Evolutionary conservation across 768 basidiomycete species (phyloP).

Genomic region (Gautieria morchelliformis): DNA sequence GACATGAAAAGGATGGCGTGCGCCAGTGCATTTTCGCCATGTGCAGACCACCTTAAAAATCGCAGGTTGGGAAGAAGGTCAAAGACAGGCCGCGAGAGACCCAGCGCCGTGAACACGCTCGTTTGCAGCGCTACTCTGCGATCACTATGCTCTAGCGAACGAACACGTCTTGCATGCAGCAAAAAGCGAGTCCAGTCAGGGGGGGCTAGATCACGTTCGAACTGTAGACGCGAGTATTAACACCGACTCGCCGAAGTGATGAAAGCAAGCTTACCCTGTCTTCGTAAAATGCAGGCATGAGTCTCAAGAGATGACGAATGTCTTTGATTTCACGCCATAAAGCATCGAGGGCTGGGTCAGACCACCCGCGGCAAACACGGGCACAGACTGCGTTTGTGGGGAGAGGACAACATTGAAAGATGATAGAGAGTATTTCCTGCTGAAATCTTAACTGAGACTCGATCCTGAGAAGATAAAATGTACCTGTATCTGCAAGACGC

Average conservation of each 20-base stretch:
- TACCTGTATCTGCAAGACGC: conserved; percentile 9
- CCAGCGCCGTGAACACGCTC: conserved; percentile 5
- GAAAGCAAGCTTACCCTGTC: neutral
- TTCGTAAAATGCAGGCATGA: conserved; percentile 37
- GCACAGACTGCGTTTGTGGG: conserved; percentile 36
- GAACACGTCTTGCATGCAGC: conserved; percentile 42
- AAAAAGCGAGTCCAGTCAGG: conserved; percentile 48
- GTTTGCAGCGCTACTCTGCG: conserved; percentile 5
- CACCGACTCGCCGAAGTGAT: neutral
- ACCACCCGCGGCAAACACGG: conserved; percentile 51
- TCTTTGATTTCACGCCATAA: conserved; percentile 49
- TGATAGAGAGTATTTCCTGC: conserved; percentile 44
- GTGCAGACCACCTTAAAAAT: conserved; percentile 8
- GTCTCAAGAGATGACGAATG: conserved; percentile 33
- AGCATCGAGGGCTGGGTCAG: conserved; percentile 42
- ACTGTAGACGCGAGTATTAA: conserved; percentile 14
- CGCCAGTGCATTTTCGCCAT: conserved; percentile 6
- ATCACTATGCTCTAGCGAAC: conserved; percentile 15
- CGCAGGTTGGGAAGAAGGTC: conserved; percentile 8
- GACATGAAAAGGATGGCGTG: conserved; percentile 8
- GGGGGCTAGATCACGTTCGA: conserved; percentile 32
- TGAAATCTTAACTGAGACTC: neutral
- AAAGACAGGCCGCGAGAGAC: conserved; percentile 7
- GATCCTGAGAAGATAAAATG: neutral
- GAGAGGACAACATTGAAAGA: conserved; percentile 40